Evolutionary conservation across 306 rosid genomes (phyloP).

Genomic region (Chamaecrista fasciculata): DNA sequence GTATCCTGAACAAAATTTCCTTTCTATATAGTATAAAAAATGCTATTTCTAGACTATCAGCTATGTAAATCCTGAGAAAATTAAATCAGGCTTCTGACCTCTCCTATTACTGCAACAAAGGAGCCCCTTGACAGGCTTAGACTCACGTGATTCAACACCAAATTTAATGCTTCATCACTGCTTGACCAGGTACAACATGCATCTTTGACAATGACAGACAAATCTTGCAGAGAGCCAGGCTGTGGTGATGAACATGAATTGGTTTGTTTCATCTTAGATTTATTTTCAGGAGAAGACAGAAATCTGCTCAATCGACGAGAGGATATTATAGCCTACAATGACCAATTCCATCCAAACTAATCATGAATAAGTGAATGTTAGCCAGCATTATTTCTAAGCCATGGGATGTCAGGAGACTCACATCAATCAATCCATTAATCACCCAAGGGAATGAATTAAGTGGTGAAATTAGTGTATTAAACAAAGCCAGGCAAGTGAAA

Average conservation of each 20-base stretch:
- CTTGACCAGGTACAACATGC: slow-evolving; percentile 87
- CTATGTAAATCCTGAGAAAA: slow-evolving; percentile 11
- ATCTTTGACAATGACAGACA: slow-evolving; percentile 54
- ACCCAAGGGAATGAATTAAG: slow-evolving; percentile 98
- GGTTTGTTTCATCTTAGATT: slow-evolving; percentile 36
- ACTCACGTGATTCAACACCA: slow-evolving; percentile 58
- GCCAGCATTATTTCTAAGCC: slow-evolving; percentile 7
- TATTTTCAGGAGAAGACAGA: slow-evolving; percentile 67
- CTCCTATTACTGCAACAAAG: slow-evolving; percentile 81
- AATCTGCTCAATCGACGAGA: slow-evolving; percentile 75
- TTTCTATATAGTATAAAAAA: not conserved
- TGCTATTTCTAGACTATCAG: slow-evolving; percentile 19
- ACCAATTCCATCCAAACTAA: slow-evolving; percentile 15
- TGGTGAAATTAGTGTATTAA: slow-evolving; percentile 85
- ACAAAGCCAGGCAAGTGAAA: slow-evolving; percentile 98
- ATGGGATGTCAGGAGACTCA: slow-evolving; percentile 43
- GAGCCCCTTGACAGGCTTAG: slow-evolving; percentile 68
- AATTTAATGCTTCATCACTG: slow-evolving; percentile 55
- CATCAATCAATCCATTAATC: slow-evolving; percentile 95
- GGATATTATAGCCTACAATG: slow-evolving; percentile 72
- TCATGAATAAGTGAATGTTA: not conserved
- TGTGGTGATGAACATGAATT: slow-evolving; percentile 42
- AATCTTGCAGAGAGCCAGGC: slow-evolving; percentile 41
- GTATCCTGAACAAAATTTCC: slow-evolving; percentile 7
- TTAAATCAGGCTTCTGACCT: slow-evolving; percentile 51